A percentile compares a stretch with the other conserved stretches of the same genome.
phyloP scores from a whole-genome alignment of 257 asterid species.

The Solanum raphanifolium region DNA sequence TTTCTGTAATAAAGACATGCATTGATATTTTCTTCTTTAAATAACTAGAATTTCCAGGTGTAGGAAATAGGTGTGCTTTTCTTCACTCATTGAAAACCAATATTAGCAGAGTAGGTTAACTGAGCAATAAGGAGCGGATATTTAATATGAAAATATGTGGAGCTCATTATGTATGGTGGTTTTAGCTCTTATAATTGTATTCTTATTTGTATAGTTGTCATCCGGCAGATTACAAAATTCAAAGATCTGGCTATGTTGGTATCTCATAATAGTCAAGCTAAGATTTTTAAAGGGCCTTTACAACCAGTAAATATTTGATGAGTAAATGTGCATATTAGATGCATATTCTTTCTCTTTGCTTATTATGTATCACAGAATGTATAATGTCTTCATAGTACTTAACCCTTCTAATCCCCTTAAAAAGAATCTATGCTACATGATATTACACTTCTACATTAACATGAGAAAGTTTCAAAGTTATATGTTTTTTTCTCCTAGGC shows the following conservation, averaged over 20 bases:
- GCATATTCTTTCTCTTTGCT: background rate
- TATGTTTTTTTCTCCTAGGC: background rate
- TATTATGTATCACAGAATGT: background rate
- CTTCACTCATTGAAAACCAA: background rate
- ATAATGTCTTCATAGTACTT: background rate
- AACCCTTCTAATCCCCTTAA: background rate
- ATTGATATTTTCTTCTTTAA: background rate
- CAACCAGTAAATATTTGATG: background rate
- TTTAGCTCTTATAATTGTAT: background rate
- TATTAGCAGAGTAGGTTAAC: background rate
- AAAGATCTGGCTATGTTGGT: background rate
- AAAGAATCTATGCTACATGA: background rate
- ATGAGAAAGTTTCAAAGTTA: background rate
- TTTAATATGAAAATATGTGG: background rate
- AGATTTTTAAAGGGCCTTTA: background rate
- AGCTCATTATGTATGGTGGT: background rate
- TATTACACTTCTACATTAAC: background rate
- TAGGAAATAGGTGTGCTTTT: background rate
- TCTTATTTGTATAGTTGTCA: background rate
- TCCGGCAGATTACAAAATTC: background rate
- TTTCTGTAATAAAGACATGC: background rate
- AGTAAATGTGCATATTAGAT: background rate
- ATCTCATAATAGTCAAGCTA: background rate
- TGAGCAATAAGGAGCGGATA: background rate
- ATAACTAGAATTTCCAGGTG: background rate